Conservation (phyloP, 164 flowering plant genomes). For the Umbellularia californica region DNA sequence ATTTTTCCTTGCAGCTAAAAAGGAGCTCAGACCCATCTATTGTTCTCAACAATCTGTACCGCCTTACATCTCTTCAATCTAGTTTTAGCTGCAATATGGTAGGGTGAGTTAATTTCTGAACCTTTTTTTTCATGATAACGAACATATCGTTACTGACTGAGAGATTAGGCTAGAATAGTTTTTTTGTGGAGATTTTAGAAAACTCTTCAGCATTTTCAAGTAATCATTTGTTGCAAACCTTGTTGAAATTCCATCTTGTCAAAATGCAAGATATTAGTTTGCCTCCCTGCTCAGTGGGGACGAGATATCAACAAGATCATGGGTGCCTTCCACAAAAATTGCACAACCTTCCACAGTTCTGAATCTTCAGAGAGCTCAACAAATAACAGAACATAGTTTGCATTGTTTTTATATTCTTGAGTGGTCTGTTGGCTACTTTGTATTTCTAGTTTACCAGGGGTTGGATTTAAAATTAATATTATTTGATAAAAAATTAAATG, state of each 20-base stretch:
- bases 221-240: background rate
- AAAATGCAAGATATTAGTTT: background rate
- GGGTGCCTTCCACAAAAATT: background rate
- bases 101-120: slow-evolving; percentile 56
- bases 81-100: slow-evolving; percentile 99
- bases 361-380: background rate
- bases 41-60: slow-evolving; percentile 79
- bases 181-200: background rate
- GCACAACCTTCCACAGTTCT: background rate
- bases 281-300: background rate
- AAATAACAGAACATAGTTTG: too few relatives aligned
- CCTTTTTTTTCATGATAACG: background rate
- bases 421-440: too few relatives aligned
- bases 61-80: slow-evolving; percentile 81
- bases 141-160: background rate
- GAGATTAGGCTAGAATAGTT: background rate
- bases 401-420: too few relatives aligned
- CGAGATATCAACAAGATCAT: too few relatives aligned
- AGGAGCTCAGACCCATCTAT: slow-evolving; percentile 83
- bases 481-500: too few relatives aligned
- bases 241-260: background rate
- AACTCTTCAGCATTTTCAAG: too few relatives aligned
- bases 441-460: too few relatives aligned
- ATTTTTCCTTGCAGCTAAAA: slow-evolving; percentile 53
- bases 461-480: too few relatives aligned